Percentiles rank a stretch among this genome's conserved stretches.
These are phyloP conservation scores for Nothopassalora personata DNA, from an alignment of 2,329 filamentous ascomycete genomes.

Conservation along the genomic window DNA sequence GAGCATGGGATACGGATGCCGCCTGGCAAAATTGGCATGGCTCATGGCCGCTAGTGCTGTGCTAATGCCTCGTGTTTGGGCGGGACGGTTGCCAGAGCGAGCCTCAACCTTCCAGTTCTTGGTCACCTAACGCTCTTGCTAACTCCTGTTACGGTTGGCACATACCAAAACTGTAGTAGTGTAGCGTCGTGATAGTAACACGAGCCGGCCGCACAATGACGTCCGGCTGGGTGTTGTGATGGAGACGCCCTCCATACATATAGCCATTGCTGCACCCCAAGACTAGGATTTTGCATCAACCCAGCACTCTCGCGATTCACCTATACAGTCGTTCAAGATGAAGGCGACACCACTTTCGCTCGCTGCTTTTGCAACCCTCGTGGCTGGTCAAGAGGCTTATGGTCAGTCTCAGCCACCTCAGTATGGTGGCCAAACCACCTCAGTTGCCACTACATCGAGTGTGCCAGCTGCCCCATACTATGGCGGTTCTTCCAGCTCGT, in stretches of 20 bases:
- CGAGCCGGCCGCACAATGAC: background rate
- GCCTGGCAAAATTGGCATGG: background rate
- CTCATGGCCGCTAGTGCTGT: background rate
- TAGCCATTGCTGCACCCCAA: background rate
- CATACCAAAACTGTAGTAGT: background rate
- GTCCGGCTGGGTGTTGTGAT: background rate
- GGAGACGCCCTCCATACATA: background rate
- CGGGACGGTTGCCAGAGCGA: background rate
- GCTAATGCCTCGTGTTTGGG: background rate
- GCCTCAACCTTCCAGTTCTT: background rate
- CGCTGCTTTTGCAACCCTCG: background rate
- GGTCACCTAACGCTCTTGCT: background rate
- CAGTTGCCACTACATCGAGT: background rate
- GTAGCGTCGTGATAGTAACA: background rate
- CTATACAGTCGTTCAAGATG: background rate
- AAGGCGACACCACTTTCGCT: constrained; percentile 1
- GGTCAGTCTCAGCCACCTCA: background rate
- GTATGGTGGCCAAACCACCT: background rate
- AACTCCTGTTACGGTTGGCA: background rate
- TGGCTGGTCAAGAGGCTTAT: background rate
- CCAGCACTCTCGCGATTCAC: background rate
- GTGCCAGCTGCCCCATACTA: background rate
- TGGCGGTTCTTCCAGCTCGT: background rate
- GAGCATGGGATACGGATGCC: background rate
- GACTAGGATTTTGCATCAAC: background rate